Evolutionary conservation across 495 filamentous ascomycete genomes (phyloP), one percentile per base, ranked within the genome.

Genomic region (Chaetomidium leptoderma): DNA sequence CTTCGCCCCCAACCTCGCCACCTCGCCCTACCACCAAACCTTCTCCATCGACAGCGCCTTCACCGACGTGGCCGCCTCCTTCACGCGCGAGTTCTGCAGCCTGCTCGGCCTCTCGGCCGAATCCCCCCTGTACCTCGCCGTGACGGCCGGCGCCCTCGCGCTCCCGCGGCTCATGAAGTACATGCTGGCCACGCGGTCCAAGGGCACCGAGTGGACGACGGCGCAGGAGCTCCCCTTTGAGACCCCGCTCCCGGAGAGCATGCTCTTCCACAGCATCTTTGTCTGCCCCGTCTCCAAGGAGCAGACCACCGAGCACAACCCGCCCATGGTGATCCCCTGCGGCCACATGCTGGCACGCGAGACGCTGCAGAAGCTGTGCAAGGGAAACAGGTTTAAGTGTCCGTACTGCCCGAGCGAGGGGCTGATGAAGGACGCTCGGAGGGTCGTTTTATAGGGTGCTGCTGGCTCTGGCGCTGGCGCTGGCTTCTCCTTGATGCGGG

Each of bases 241-340:
- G 73, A 95, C 93, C 1, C 86, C 93, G 0, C 81, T 99, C 0
- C 93, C 93, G 0, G 80, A 82, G 19, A 83, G 83, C 36, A 96
- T 95, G 76, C 81, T 90, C 46, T 99, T 92, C 78, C 93, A 99
- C 72, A 86, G 84, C 42, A 96, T 99, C 66, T 97, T 99, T 66
- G 93, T 99, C 30, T 99, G 93, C 66, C 93, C 93, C 4, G 95
- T 99, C 13, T 88, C 85, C 60, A 97, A 96, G 73, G 95, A 95
- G 63, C 93, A 99, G 70, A 89, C 88, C 0, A 97, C 92, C 0
- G 93, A 97, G 64, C 69, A 76, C 17, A 99, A 97, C 69, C 92
- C 93, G 17, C 93, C 93, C 2, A 93, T 97, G 87, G 95, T 97
- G 84, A 87, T 99, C 72, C 91, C 91, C 3, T 99, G 93, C 65